These are phyloP conservation scores for Mycosphaerella arachidis DNA, from an alignment of 2,329 filamentous ascomycete species.

Conservation along the genomic window DNA sequence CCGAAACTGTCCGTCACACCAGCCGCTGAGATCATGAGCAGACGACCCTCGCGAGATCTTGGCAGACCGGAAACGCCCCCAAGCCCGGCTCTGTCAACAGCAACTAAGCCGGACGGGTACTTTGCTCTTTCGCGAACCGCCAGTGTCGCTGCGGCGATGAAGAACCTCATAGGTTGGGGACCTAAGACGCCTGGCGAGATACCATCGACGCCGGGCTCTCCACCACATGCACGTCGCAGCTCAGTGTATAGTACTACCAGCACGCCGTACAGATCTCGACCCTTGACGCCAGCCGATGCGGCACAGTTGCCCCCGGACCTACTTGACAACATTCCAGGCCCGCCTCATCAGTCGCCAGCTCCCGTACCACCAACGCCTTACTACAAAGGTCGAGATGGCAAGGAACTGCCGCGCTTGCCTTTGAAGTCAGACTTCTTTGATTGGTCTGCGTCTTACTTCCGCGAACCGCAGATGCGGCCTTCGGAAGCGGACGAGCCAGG, in stretches of 20 bases:
- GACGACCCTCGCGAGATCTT: conserved; percentile 47
- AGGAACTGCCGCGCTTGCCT: conserved; percentile 62
- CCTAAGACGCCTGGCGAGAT: conserved; percentile 23
- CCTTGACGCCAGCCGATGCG: conserved; percentile 31
- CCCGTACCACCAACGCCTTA: conserved; percentile 74
- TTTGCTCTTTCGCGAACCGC: conserved; percentile 60
- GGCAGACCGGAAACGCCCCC: conserved; percentile 41
- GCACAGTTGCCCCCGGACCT: conserved; percentile 63
- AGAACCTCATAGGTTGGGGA: conserved; percentile 51
- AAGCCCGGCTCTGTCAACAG: conserved; percentile 43
- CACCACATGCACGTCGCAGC: conserved; percentile 24
- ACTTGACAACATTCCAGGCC: conserved; percentile 51
- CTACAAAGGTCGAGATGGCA: conserved; percentile 60
- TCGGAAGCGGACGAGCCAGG: conserved; percentile 94
- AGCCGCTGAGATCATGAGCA: conserved; percentile 21
- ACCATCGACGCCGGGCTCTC: conserved; percentile 23
- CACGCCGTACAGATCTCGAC: conserved; percentile 41
- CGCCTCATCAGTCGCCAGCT: conserved; percentile 63
- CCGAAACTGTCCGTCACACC: conserved; percentile 6
- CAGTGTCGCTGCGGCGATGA: conserved; percentile 61
- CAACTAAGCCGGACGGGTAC: conserved; percentile 55
- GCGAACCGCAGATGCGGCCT: conserved; percentile 95
- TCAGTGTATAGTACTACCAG: conserved; percentile 18
- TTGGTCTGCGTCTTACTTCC: conserved; percentile 96
- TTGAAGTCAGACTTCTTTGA: conserved; percentile 80